These are phyloP conservation scores for Brettanomyces custersianus DNA, from an alignment of 805 yeast species.

Conservation along the genomic window DNA sequence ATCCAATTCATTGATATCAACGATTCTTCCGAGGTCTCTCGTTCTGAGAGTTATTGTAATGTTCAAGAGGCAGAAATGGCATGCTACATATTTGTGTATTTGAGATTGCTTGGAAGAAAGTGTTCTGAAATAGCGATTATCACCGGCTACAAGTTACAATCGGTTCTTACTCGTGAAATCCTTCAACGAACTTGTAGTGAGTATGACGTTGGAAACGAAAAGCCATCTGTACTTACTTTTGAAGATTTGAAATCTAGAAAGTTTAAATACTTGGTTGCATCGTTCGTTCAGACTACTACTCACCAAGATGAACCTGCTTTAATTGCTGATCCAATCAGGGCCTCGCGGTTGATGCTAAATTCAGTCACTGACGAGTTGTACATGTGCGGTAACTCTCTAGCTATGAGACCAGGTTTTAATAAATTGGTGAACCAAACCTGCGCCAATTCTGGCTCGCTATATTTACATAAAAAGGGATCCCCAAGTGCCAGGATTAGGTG, in stretches of 20 bases:
- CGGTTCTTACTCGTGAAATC: conserved; percentile 33
- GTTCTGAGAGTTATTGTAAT: conserved; percentile 26
- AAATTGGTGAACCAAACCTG: too few relatives aligned
- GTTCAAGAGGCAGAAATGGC: conserved; percentile 41
- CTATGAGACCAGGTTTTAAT: too few relatives aligned
- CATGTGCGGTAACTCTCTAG: too few relatives aligned
- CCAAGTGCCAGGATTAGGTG: too few relatives aligned
- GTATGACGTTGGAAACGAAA: not conserved
- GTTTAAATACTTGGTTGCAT: conserved; percentile 25
- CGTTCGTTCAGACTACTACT: conserved; percentile 26
- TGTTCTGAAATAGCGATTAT: conserved; percentile 29
- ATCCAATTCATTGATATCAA: conserved; percentile 25
- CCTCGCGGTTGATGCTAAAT: too few relatives aligned
- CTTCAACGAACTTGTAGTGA: conserved; percentile 21
- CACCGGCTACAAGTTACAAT: conserved; percentile 33
- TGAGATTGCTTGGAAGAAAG: conserved; percentile 37
- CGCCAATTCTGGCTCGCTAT: too few relatives aligned
- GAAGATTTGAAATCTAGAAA: conserved; percentile 22
- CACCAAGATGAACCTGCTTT: too few relatives aligned
- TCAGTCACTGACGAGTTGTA: too few relatives aligned
- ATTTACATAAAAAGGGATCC: too few relatives aligned
- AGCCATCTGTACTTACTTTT: conserved; percentile 13
- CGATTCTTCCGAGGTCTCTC: conserved; percentile 22
- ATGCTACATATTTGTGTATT: conserved; percentile 35
- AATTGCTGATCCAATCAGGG: too few relatives aligned